Conservation (phyloP, 2,329 filamentous ascomycete genomes). For the Pleurostoma richardsiae region DNA sequence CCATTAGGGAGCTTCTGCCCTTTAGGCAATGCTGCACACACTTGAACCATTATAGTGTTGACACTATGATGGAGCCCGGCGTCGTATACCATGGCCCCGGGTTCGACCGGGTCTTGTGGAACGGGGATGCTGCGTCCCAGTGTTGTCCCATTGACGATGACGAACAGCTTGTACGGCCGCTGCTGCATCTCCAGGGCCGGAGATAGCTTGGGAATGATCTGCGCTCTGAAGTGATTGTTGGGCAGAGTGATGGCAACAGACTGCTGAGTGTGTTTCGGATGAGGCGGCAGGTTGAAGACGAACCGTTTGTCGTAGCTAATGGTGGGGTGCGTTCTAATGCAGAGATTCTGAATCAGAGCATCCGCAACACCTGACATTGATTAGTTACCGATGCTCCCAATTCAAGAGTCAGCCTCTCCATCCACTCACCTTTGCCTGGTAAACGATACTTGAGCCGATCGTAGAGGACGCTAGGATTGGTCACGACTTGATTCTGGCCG, state of each 20-base stretch:
- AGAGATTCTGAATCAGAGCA: slow-evolving; percentile 63
- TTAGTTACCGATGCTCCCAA: background rate
- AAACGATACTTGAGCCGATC: slow-evolving; percentile 8
- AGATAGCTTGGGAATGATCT: slow-evolving; percentile 63
- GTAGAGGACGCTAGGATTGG: slow-evolving; percentile 1
- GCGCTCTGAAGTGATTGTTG: slow-evolving; percentile 61
- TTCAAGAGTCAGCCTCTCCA: too few species aligned
- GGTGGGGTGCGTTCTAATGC: slow-evolving; percentile 62
- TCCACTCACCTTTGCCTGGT: slow-evolving; percentile 5
- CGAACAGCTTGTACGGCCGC: slow-evolving; percentile 73
- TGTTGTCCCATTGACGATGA: slow-evolving; percentile 62
- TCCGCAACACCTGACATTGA: slow-evolving; percentile 40
- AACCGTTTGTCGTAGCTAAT: slow-evolving; percentile 58
- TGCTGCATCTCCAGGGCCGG: slow-evolving; percentile 52
- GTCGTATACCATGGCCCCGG: slow-evolving; percentile 68
- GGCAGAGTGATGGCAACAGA: slow-evolving; percentile 69
- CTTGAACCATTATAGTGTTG: slow-evolving; percentile 73
- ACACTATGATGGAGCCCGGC: slow-evolving; percentile 64
- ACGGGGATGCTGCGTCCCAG: slow-evolving; percentile 45
- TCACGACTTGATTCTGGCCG: background rate
- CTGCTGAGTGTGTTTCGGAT: slow-evolving; percentile 62
- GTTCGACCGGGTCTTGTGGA: slow-evolving; percentile 48
- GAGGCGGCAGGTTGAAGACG: slow-evolving; percentile 59
- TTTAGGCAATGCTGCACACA: slow-evolving; percentile 65
- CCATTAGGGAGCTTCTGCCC: slow-evolving; percentile 52